phyloP scores from a whole-genome alignment of 345 rosid genomes.

The Theobroma cacao region DNA sequence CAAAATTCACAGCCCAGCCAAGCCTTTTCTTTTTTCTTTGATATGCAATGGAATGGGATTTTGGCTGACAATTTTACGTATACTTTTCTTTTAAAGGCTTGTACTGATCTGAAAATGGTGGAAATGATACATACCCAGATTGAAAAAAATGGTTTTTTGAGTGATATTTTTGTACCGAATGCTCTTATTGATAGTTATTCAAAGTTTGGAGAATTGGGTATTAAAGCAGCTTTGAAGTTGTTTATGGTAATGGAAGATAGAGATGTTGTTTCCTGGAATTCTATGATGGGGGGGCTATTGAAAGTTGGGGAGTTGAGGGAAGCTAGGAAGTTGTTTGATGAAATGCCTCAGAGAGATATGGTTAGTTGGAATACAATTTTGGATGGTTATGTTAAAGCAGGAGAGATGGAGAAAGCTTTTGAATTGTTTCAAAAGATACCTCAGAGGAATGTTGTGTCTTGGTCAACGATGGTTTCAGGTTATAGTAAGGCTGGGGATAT shows the following conservation, averaged over 20 bases:
- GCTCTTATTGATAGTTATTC: constrained; percentile 77
- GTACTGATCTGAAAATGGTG: constrained; percentile 56
- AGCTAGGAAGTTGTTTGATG: constrained; percentile 66
- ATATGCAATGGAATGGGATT: constrained; percentile 59
- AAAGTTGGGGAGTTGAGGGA: constrained; percentile 50
- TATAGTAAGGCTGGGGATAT: constrained; percentile 71
- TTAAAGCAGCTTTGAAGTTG: constrained; percentile 60
- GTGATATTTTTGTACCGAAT: constrained; percentile 82
- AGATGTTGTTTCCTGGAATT: constrained; percentile 84
- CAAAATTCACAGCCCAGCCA: constrained; percentile 43
- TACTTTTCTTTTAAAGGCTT: constrained; percentile 78
- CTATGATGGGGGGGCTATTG: constrained; percentile 62
- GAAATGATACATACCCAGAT: constrained; percentile 70
- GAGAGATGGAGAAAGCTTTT: constrained; percentile 64
- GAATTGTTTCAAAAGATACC: constrained; percentile 70
- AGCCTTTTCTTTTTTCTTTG: constrained; percentile 59
- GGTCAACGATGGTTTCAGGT: constrained; percentile 85
- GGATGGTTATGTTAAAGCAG: constrained; percentile 76
- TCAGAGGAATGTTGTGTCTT: constrained; percentile 74
- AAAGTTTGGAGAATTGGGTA: constrained; percentile 62
- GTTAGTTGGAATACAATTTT: constrained; percentile 83
- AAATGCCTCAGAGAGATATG: constrained; percentile 69
- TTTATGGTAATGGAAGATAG: constrained; percentile 49
- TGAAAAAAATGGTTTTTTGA: constrained; percentile 61
- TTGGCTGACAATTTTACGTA: constrained; percentile 74